Evolutionary conservation across 2,329 filamentous ascomycete genomes (phyloP).

Genomic region (Xylariomycetidae sp.): DNA sequence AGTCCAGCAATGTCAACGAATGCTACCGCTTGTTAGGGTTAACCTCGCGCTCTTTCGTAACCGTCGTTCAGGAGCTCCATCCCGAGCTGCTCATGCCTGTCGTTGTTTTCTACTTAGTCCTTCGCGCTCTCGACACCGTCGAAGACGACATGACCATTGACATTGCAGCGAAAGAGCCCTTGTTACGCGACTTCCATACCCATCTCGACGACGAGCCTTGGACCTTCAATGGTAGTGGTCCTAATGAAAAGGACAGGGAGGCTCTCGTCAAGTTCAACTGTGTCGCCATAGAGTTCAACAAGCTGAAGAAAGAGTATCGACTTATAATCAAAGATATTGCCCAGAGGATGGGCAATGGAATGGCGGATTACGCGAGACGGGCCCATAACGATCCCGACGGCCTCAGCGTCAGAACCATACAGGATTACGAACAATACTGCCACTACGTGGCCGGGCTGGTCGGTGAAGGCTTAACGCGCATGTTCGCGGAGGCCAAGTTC

Average conservation of each 20-base stretch:
- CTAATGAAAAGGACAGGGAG: constrained; percentile 89
- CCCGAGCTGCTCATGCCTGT: constrained; percentile 88
- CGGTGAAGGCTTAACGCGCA: constrained; percentile 81
- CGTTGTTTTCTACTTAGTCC: constrained; percentile 83
- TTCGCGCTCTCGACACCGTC: constrained; percentile 93
- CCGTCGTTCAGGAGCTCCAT: constrained; percentile 93
- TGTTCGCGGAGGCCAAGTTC: constrained; percentile 82
- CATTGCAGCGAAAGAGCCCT: constrained; percentile 73
- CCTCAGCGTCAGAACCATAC: constrained; percentile 74
- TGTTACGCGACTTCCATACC: constrained; percentile 76
- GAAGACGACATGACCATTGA: constrained; percentile 97
- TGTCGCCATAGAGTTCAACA: constrained; percentile 79
- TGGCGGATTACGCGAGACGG: constrained; percentile 91
- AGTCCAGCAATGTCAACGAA: constrained; percentile 65
- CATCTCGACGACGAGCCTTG: constrained; percentile 79
- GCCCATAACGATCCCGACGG: constrained; percentile 71
- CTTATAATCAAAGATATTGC: constrained; percentile 90
- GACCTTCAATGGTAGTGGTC: constrained; percentile 80
- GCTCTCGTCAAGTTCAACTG: constrained; percentile 88
- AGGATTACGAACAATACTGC: constrained; percentile 95
- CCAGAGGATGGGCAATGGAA: constrained; percentile 92
- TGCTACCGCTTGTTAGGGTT: constrained; percentile 82
- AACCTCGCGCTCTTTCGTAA: constrained; percentile 88
- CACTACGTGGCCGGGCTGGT: constrained; percentile 99
- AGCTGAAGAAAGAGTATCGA: constrained; percentile 77